Evolutionary conservation across 768 basidiomycete genomes (phyloP).

Genomic region (Neoboletus brunneissimus): DNA sequence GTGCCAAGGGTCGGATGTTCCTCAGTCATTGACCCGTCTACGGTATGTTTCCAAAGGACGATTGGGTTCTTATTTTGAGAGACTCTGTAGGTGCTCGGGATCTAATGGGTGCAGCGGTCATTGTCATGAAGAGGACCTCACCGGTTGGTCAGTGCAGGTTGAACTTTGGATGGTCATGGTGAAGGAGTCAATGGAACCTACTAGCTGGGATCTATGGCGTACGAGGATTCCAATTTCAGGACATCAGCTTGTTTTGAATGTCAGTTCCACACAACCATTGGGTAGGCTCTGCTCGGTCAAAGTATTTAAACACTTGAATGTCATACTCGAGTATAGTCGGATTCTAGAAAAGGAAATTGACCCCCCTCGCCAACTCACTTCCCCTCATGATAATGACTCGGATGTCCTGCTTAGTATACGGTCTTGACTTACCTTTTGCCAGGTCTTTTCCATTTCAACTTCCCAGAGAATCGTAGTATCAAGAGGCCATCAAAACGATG

Average conservation of each 20-base stretch:
- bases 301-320: too few species aligned
- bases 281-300: neutral
- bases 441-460: neutral
- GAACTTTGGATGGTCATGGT: constrained; percentile 1
- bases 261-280: too few species aligned
- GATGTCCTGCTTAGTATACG: too few species aligned
- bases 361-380: neutral
- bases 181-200: neutral
- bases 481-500: constrained; percentile 39
- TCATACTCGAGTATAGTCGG: neutral
- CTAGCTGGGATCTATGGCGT: neutral
- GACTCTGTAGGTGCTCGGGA: neutral
- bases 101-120: neutral
- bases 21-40: constrained; percentile 62
- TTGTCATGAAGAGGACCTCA: neutral
- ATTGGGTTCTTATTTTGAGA: neutral
- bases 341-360: constrained; percentile 24
- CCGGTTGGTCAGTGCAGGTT: neutral
- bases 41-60: constrained; percentile 10
- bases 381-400: constrained; percentile 9
- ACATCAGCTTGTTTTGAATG: neutral
- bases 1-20: constrained; percentile 73
- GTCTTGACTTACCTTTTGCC: neutral
- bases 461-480: neutral
- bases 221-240: neutral